Evolutionary conservation across 1,284 basidiomycete genomes (phyloP), one percentile per base, ranked within the genome.

Genomic region (Pisolithus thermaeus): DNA sequence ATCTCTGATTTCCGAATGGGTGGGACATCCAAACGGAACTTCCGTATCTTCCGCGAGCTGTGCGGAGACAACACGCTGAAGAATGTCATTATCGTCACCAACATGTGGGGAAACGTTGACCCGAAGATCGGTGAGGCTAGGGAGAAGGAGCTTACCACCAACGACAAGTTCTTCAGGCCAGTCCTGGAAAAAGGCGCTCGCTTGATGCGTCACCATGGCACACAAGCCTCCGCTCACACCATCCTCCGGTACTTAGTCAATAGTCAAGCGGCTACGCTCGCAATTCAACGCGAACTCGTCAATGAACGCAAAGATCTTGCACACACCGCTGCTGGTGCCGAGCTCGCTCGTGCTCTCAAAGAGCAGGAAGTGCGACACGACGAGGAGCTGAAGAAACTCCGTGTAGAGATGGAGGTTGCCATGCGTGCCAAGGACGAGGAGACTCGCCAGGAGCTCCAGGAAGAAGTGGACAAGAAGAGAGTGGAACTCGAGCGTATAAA

Each of bases 1-100:
- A 81, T 81, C 55, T 72, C 75, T 47, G 79, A 80, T 56, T 66
- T 71, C 61, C 65, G 77, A 20, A 70, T 81, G 59, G 75, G 74
- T 38, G 77, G 78, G 23, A 74, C 74, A 23, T 75, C 76, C n/a
- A 67, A 68, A 20, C 72, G 75, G 44, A 80, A 76, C 59, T 77
- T 80, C 51, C 66, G 66, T 37, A 71, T 79, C 61, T 78, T 80
- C 61, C 66, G 74, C 45, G 71, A 73, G 51, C 66, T 81, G 6
- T 81, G 79, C 56, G 79, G 79, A 9, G 75, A 78, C 23, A 64
- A 56, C n/a, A 69, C 73, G 1, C 68, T 80, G 49, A 64, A 68
- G 39, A 78, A 76, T 53, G 76, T 80, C 23, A 62, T 75, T 23
- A 69, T 80, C 53, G 70, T 72, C 36, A 81, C 77, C 49, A 79